Base-by-base conservation (phyloP, 495 filamentous ascomycete genomes). In the Penicillium dipodomyicola region DNA sequence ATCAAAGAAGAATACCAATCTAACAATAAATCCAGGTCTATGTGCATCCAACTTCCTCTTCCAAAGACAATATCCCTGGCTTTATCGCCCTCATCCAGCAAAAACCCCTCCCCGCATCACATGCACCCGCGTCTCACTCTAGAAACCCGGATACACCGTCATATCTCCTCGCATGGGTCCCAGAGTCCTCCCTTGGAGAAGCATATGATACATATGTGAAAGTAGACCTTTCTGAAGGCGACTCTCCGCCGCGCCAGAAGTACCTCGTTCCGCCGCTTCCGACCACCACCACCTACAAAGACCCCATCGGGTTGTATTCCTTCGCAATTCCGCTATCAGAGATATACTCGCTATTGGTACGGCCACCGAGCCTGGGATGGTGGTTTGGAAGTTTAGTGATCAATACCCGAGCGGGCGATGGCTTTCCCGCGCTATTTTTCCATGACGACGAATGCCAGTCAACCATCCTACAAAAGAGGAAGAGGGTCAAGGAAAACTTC, bases 321-420 rank as follows among this genome's bases (percentile, higher is more conserved):
- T 97, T 98, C 61, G 92, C 94, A 1, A 82, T 97, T 12, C 94
- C 95, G 6, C 82, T 97, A 14, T 90, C 84, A 39, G 87, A 94
- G 55, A 88, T 98, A 59, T 98, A 92, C 71, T 92, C 88, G 33
- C 73, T 97, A 12, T 82, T 96, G 9, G 87, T 98, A 20, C 84
- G 94, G 8, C 94, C 95, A 7, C 94, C 94, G 17, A 96, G 90
- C 70, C 69, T 96, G 17, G 94, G 94, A 22, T 98, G 94, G 94
- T 97, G 95, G 94, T 97, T 91, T 71, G 94, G 94, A 40, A 95
- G 90, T 63, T 63, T 97, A 4, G 88, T 98, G 39, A 90, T 97
- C 71, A 97, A 97, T 63, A 90, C 89, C 0, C 78, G 90, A 6
- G 86, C 86, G 3, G 94, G 95, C 3, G 91, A 97, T 68, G 89